Percentiles rank a stretch among this genome's conserved stretches.
Evolutionary conservation across 768 basidiomycete genomes (phyloP).

Genomic region (Leccinum pellstonianum): DNA sequence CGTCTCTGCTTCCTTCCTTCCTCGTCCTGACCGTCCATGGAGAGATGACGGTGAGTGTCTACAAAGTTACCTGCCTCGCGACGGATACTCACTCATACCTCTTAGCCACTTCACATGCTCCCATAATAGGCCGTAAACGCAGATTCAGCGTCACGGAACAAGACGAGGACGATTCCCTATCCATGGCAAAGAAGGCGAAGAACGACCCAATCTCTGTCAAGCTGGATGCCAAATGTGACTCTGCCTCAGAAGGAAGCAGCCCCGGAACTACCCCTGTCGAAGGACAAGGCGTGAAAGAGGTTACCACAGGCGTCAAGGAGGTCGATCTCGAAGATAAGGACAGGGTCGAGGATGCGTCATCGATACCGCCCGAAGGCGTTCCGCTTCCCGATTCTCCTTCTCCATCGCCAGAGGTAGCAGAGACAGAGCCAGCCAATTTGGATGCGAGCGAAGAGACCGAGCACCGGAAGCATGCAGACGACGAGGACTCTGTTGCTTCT

Average conservation of each 20-base stretch:
- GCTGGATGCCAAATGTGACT: conserved; percentile 28
- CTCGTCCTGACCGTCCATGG: conserved; percentile 74
- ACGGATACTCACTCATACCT: conserved; percentile 4
- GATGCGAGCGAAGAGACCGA: conserved; percentile 12
- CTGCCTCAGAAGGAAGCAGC: conserved; percentile 20
- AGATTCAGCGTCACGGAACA: conserved; percentile 50
- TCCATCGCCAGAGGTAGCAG: conserved; percentile 19
- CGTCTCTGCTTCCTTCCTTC: conserved; percentile 66
- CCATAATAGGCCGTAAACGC: conserved; percentile 66
- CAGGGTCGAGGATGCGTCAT: conserved; percentile 10
- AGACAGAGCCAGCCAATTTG: not conserved
- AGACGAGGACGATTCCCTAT: conserved; percentile 35
- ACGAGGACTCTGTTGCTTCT: conserved; percentile 26
- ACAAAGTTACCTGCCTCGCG: conserved; percentile 2
- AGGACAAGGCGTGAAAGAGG: conserved; percentile 60
- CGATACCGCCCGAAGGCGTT: conserved; percentile 31
- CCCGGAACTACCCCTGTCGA: conserved; percentile 27
- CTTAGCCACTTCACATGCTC: conserved; percentile 73
- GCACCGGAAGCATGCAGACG: conserved; percentile 14
- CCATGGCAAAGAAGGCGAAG: conserved; percentile 36
- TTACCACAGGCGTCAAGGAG: conserved; percentile 66
- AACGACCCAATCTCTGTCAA: conserved; percentile 16
- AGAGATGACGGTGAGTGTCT: conserved; percentile 66
- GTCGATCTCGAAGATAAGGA: conserved; percentile 56
- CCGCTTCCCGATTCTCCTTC: conserved; percentile 41